A percentile compares a stretch with the other conserved stretches of the same genome.
These are phyloP conservation scores for Dryas octopetala DNA, from an alignment of 306 rosid species.

Conservation along the genomic window DNA sequence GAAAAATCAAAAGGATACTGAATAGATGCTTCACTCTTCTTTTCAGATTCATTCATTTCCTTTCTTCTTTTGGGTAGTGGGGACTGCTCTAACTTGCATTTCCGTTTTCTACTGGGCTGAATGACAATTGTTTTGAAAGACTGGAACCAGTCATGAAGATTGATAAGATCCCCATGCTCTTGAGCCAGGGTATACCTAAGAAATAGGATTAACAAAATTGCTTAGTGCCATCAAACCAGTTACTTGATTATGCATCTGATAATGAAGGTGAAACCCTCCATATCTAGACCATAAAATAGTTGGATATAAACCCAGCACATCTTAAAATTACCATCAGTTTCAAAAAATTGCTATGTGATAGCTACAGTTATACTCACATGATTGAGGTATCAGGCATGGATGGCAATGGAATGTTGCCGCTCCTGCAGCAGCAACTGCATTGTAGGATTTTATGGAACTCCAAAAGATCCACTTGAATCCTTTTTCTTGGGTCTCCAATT, in stretches of 20 bases:
- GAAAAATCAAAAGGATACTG: conserved; percentile 76
- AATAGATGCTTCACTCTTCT: conserved; percentile 64
- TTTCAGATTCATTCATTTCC: conserved; percentile 42
- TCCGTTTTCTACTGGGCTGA: conserved; percentile 46
- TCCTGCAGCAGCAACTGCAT: conserved; percentile 74
- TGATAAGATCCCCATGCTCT: conserved; percentile 96
- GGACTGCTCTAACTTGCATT: conserved; percentile 57
- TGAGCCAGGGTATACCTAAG: conserved; percentile 78
- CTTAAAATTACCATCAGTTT: neutral
- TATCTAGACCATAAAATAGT: neutral
- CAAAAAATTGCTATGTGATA: neutral
- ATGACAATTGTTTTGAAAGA: conserved; percentile 64
- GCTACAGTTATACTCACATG: conserved; percentile 55
- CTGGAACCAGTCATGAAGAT: conserved; percentile 93
- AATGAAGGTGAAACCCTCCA: neutral
- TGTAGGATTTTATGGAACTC: conserved; percentile 65
- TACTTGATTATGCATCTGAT: neutral
- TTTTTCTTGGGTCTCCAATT: conserved; percentile 83
- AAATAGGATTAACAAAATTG: conserved; percentile 6
- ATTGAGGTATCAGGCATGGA: conserved; percentile 85
- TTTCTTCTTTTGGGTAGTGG: conserved; percentile 64
- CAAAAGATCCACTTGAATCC: conserved; percentile 86
- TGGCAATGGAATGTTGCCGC: conserved; percentile 49
- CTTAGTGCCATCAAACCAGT: neutral
- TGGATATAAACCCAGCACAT: neutral